Evolutionary conservation across 2,329 filamentous ascomycete genomes (phyloP), one percentile per base, ranked within the genome.

Genomic region (Aspergillus brasiliensis): DNA sequence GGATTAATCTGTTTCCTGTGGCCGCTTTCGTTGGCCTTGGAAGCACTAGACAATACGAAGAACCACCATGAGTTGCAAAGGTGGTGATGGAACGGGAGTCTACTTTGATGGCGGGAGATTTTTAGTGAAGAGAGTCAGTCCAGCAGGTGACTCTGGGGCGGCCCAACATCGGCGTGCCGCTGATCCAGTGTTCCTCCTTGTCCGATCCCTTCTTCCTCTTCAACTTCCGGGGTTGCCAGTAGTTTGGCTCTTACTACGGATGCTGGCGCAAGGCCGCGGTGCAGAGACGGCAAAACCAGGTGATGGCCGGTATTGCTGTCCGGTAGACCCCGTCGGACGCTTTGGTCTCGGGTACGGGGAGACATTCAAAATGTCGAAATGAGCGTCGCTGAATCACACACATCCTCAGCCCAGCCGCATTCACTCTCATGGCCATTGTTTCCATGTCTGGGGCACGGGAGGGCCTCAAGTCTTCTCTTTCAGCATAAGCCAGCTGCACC

Each of bases 221-320:
- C 13, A 17, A 21, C 40, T 44, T 23, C 40, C 40, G 25, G 25
- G 23, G 11, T 28, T 27, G 46, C 46, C 23, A 8, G 49, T 47
- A 44, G 47, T 56, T 54, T 57, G 59, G 57, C 58, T 62, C 52
- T 59, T 61, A 63, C 61, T 63, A 65, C 61, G 56, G 31, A 65
- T 56, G 47, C 52, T 54, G 37, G 25, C 34, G 27, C 38, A 23
- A 53, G 51, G 21, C 23, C 15, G 37, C 37, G n/a, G 37, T 54
- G 25, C 51, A 54, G 21, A 13, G 40, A 40, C 51, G 34, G 21
- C 51, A 28, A 23, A 17, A 27, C 51, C 38, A 19, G 51, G 40
- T 44, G 51, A 54, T 15, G 25, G 11, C 38, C 38, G 21, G 34
- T 42, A 25, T 28, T 28, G n/a, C 19, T 28, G 25, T 34, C 52